Evolutionary conservation across 108 stramenopile genomes (phyloP), one percentile per base, ranked within the genome.

Genomic region (Cyclotella distinguenda): DNA sequence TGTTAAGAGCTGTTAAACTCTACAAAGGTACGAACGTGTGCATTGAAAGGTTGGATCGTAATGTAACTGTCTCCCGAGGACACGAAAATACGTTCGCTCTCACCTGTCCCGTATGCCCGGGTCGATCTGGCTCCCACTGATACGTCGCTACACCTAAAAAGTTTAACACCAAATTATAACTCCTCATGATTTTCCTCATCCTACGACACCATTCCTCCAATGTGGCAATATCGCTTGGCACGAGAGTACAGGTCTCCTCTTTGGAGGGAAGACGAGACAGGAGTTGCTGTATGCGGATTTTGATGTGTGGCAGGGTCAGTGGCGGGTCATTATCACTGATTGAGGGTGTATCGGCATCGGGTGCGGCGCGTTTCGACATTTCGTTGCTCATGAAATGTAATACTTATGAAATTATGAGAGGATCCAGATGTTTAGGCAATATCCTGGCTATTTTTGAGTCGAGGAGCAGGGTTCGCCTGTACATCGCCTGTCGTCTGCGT

Each of bases 81-180:
- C 26, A 32, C 13, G 32, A 15, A 11, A 43, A 39, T 18, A 38
- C 0, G 38, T 38, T 7, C 15, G 7, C n/a, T 5, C 54, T 35
- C 33, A 36, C 54, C 59, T 70, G 60, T 9, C 50, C 58, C 6
- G 58, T 60, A 44, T 71, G 46, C 33, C 70, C 70, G n/a, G 70
- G 70, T 27, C 70, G 52, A 28, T 71, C 70, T 18, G 70, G 70
- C 27, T 71, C 70, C 70, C 70, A 71, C 36, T 71, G 70, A 48
- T 71, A 71, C 32, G 61, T 71, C 0, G 50, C 70, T 32, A 71
- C 61, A 43, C 60, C 59, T 33, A 71, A 52, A 53, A 71, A 71
- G 13, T 71, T 71, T 31, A 71, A 53, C 6, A 54, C 46, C 19
- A 71, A 54, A 27, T 71, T 71, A 44, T 71, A 71, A 49, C 49